Base-by-base conservation (phyloP, 495 filamentous ascomycete species). In the Penicillium malachiteum region DNA sequence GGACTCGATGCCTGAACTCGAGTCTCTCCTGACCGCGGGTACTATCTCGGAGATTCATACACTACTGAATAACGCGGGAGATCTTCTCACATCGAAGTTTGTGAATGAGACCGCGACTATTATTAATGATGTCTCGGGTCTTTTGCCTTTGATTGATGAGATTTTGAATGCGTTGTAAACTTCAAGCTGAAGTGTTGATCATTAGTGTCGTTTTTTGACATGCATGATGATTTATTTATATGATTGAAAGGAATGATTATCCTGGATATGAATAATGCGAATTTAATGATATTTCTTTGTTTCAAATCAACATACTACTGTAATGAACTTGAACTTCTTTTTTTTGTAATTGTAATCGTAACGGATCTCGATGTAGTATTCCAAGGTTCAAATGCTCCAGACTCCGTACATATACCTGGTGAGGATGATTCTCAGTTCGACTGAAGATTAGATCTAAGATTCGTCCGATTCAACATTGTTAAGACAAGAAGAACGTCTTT, bases 31-130 rank as follows among this genome's bases (percentile, higher is more conserved):
- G 5, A 65, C 62, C 9, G 50, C 67, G 0, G 55, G 69, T n/a
- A 72, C 70, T 5, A 62, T 79, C 50, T 62, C 62, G 39, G 69
- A 72, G 18, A 60, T 78, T 5, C 50, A 68, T 30, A 65, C 66
- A n/a, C 70, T 79, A 12, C 63, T 78, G 40, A 62, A 62, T 1
- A 78, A 79, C 41, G 75, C 75, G n/a, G 68, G 70, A 45, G 63
- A 69, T 21, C 66, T 79, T 2, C 50, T 79, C 10, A 75, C 71
- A 2, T 52, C 50, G 26, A 60, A 71, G 41, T 78, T 79, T 50
- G 75, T 78, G 12, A 69, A 76, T 45, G 65, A 77, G 58, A 69
- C 66, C 0, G 42, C 51, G 1, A 45, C 57, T 30, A 52, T 70
- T 39, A 70, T 70, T 21, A 42, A 44, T 18, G 67, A 70, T 54